Evolutionary conservation across 441 rosid genomes (phyloP).

Genomic region (Oxalis stricta): DNA sequence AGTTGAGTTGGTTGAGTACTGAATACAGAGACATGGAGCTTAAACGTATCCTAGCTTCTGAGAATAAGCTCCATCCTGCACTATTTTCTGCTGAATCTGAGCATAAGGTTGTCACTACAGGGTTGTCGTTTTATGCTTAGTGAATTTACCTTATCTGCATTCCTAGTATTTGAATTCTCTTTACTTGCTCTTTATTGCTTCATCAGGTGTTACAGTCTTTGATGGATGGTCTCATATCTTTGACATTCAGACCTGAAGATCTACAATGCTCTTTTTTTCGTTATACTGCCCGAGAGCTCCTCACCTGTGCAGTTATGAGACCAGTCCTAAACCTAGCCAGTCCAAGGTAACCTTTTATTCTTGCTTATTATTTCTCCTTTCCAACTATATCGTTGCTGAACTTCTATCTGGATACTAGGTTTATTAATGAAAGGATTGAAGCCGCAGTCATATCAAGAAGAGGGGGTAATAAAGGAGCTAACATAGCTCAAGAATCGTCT

Average conservation of each 20-base stretch:
- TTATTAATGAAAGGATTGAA: constrained; percentile 91
- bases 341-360: constrained; percentile 53
- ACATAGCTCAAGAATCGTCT: constrained; percentile 36
- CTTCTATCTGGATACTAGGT: constrained; percentile 35
- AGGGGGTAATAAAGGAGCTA: constrained; percentile 42
- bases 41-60: constrained; percentile 48
- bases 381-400: constrained; percentile 1
- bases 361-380: background rate
- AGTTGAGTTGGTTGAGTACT: constrained; percentile 29
- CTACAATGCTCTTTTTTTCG: constrained; percentile 75
- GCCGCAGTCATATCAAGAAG: constrained; percentile 40
- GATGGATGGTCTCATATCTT: constrained; percentile 69
- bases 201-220: constrained; percentile 90
- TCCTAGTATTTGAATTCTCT: constrained; percentile 3
- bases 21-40: constrained; percentile 62
- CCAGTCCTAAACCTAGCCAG: constrained; percentile 81
- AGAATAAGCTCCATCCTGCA: constrained; percentile 93
- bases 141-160: constrained; percentile 2
- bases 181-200: constrained; percentile 11
- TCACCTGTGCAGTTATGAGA: constrained; percentile 88
- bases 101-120: constrained; percentile 57
- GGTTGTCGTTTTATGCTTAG: constrained; percentile 1
- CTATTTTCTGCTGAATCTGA: constrained; percentile 85
- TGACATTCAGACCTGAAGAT: constrained; percentile 80
- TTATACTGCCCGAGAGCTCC: constrained; percentile 77